Percentiles rank a stretch among this genome's conserved stretches.
Conservation (phyloP, 495 filamentous ascomycete genomes). For the Hypoxylon lienhwacheense region DNA sequence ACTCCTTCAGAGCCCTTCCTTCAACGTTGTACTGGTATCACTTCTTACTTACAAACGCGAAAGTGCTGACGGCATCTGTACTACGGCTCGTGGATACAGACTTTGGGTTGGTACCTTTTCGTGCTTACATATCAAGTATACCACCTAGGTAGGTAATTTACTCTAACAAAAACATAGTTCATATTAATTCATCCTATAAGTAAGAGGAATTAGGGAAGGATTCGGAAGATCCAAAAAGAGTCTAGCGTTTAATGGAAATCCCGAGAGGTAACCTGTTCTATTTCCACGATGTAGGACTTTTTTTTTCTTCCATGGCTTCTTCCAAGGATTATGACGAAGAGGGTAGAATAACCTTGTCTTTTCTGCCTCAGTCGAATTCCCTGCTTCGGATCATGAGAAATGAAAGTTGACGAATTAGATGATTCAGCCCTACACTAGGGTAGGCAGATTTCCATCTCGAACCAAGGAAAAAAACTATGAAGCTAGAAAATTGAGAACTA, state of each 20-base stretch:
- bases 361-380: conserved; percentile 12
- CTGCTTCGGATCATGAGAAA: neutral
- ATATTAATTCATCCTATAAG: neutral
- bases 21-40: neutral
- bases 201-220: conserved; percentile 12
- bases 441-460: conserved; percentile 25
- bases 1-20: neutral
- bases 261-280: conserved; percentile 19
- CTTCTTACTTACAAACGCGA: conserved; percentile 10
- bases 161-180: too few species aligned
- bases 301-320: conserved; percentile 4
- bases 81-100: conserved; percentile 9
- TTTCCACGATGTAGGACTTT: conserved; percentile 7
- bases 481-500: conserved; percentile 10
- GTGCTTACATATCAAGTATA: too few species aligned
- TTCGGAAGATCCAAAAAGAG: conserved; percentile 16
- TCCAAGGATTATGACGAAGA: conserved; percentile 1
- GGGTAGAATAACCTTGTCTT: neutral
- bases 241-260: neutral
- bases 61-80: conserved; percentile 27
- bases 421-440: conserved; percentile 35
- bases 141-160: too few species aligned
- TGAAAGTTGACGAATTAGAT: neutral
- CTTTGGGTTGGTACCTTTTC: conserved; percentile 17
- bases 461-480: neutral